Evolutionary conservation across 148 eudicot genomes (phyloP).

Genomic region (Simmondsia chinensis): DNA sequence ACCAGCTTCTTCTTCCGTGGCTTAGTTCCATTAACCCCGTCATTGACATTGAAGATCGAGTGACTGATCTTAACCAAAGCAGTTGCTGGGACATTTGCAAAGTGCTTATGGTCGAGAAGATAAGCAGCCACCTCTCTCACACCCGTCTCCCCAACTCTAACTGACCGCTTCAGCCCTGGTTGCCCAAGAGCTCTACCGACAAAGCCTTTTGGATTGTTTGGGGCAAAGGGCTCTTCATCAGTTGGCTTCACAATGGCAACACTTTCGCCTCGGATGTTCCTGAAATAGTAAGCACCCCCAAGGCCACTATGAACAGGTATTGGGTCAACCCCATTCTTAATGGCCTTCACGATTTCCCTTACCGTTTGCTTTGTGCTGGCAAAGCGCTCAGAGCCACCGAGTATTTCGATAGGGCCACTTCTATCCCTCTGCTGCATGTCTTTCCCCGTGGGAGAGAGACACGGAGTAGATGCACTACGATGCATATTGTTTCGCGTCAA

Average conservation of each 20-base stretch:
- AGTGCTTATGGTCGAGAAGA: conserved; percentile 68
- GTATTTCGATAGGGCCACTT: conserved; percentile 67
- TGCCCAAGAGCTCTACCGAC: conserved; percentile 93
- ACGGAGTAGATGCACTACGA: conserved; percentile 93
- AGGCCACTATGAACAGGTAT: conserved; percentile 72
- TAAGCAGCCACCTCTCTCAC: conserved; percentile 91
- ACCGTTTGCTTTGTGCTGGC: conserved; percentile 41
- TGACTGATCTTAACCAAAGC: conserved; percentile 91
- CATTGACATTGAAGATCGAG: conserved; percentile 76
- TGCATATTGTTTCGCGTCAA: conserved; percentile 61
- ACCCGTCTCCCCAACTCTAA: conserved; percentile 95
- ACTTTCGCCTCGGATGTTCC: conserved; percentile 65
- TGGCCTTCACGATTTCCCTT: conserved; percentile 59
- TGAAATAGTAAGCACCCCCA: conserved; percentile 93
- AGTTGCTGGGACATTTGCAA: conserved; percentile 86
- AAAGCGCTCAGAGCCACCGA: conserved; percentile 45
- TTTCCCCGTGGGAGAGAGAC: conserved; percentile 72
- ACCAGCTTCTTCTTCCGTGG: conserved; percentile 37
- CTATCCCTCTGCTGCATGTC: conserved; percentile 60
- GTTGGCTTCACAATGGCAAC: conserved; percentile 98
- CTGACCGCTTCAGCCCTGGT: conserved; percentile 85
- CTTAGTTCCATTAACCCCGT: conserved; percentile 59
- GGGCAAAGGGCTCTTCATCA: conserved; percentile 99
- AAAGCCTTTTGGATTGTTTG: conserved; percentile 96
- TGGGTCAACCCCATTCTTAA: conserved; percentile 79